Evolutionary conservation across 371 early-diverging fungal species (phyloP).

Genomic region (Capillidium rhysosporum): DNA sequence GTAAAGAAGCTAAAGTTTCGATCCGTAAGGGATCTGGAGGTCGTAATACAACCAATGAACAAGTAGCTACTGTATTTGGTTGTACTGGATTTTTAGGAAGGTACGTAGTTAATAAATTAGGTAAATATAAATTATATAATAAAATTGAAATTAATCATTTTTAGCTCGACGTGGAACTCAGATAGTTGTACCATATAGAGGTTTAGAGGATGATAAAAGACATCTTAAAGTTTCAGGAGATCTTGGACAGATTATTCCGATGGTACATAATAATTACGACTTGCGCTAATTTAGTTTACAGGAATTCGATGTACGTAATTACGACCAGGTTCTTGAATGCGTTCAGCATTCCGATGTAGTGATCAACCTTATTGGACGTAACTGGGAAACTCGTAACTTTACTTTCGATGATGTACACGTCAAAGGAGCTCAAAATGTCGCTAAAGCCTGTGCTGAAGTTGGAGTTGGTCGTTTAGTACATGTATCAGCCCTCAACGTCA

Average conservation of each 20-base stretch:
- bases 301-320: conserved; percentile 79
- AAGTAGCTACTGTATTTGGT: conserved; percentile 88
- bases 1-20: background rate
- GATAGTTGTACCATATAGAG: conserved; percentile 82
- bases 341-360: conserved; percentile 87
- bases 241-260: conserved; percentile 79
- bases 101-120: conserved; percentile 76
- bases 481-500: conserved; percentile 71
- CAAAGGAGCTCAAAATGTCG: conserved; percentile 63
- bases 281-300: conserved; percentile 8
- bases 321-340: conserved; percentile 56
- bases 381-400: conserved; percentile 87
- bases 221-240: conserved; percentile 86
- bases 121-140: conserved; percentile 16
- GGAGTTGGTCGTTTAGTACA: conserved; percentile 79
- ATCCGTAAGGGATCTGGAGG: conserved; percentile 18
- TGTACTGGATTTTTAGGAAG: conserved; percentile 91
- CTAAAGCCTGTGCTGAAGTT: conserved; percentile 55
- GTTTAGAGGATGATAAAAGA: conserved; percentile 55
- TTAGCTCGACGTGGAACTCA: conserved; percentile 59
- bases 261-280: conserved; percentile 22
- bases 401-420: conserved; percentile 66
- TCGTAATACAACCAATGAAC: conserved; percentile 56
- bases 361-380: conserved; percentile 82
- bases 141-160: background rate